Evolutionary conservation across 305 asterid genomes (phyloP).

Genomic region (Fraxinus baroniana): DNA sequence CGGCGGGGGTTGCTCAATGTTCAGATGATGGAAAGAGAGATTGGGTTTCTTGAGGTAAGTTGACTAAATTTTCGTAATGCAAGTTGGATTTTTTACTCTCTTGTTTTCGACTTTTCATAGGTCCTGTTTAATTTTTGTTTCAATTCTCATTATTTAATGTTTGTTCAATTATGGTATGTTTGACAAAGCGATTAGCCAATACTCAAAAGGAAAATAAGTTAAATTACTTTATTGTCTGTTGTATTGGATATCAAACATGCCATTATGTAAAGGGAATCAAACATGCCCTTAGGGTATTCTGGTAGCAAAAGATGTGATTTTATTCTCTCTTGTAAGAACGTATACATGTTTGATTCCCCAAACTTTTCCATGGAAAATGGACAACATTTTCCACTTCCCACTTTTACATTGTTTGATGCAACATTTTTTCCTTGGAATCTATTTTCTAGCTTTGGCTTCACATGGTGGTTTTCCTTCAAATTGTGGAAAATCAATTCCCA

Average conservation of each 20-base stretch:
- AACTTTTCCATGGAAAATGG: too few relatives aligned
- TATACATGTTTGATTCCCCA: too few relatives aligned
- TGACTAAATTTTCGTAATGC: not conserved
- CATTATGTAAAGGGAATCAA: too few relatives aligned
- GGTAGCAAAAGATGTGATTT: not conserved
- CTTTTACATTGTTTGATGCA: too few relatives aligned
- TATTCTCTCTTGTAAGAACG: not conserved
- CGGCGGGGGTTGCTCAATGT: slow-evolving; percentile 68
- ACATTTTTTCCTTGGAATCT: too few relatives aligned
- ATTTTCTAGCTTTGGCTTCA: too few relatives aligned
- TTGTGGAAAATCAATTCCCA: too few relatives aligned
- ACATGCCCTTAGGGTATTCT: not conserved
- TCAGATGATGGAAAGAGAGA: slow-evolving; percentile 82
- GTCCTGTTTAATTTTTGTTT: not conserved
- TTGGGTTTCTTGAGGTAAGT: slow-evolving; percentile 69
- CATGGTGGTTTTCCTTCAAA: too few relatives aligned
- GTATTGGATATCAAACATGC: too few relatives aligned
- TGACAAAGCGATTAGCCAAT: not conserved
- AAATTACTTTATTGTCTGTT: too few relatives aligned
- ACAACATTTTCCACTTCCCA: too few relatives aligned
- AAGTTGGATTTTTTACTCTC: not conserved
- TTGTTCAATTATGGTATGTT: not conserved
- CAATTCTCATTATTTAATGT: not conserved
- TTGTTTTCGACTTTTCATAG: not conserved
- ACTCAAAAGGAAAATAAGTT: not conserved